Evolutionary conservation across 1,284 basidiomycete genomes (phyloP).

Genomic region (Phenoliferia sp.): DNA sequence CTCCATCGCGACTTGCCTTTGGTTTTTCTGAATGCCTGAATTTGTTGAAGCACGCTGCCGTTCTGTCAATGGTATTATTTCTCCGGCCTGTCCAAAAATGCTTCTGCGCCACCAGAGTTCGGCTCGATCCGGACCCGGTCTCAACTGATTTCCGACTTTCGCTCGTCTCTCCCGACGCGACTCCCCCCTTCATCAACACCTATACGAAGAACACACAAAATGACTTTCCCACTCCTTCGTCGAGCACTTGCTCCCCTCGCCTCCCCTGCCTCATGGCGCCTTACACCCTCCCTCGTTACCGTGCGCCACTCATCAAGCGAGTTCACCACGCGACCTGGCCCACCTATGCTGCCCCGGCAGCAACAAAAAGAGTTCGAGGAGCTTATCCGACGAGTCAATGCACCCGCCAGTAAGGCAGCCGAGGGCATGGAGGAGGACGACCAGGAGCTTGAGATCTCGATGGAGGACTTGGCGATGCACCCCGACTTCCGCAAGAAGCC

Average conservation of each 20-base stretch:
- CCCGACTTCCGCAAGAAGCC: conserved; percentile 43
- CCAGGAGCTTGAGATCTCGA: conserved; percentile 1
- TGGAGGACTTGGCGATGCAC: conserved; percentile 34
- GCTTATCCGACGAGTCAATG: conserved; percentile 30
- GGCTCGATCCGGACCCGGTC: neutral
- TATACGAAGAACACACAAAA: neutral
- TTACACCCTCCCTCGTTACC: neutral
- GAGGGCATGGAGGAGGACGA: conserved; percentile 3
- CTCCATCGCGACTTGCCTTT: too few relatives aligned
- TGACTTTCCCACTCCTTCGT: neutral
- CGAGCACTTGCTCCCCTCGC: neutral
- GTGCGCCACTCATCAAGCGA: conserved; percentile 2
- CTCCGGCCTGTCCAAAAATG: too few relatives aligned
- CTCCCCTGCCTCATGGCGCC: neutral
- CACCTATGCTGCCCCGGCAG: conserved; percentile 41
- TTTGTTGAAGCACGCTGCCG: too few relatives aligned
- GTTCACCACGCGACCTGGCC: conserved; percentile 41
- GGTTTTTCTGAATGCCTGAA: too few relatives aligned
- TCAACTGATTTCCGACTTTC: too few relatives aligned
- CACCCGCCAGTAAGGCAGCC: conserved; percentile 15
- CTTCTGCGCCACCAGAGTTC: neutral
- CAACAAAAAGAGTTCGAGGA: conserved; percentile 47
- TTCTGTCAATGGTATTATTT: too few relatives aligned
- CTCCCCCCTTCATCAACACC: neutral
- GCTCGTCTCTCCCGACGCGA: too few relatives aligned